These are phyloP conservation scores for Thuidium tamariscinum DNA, from an alignment of 225 moss, liverwort and hornwort genomes.

Conservation along the genomic window DNA sequence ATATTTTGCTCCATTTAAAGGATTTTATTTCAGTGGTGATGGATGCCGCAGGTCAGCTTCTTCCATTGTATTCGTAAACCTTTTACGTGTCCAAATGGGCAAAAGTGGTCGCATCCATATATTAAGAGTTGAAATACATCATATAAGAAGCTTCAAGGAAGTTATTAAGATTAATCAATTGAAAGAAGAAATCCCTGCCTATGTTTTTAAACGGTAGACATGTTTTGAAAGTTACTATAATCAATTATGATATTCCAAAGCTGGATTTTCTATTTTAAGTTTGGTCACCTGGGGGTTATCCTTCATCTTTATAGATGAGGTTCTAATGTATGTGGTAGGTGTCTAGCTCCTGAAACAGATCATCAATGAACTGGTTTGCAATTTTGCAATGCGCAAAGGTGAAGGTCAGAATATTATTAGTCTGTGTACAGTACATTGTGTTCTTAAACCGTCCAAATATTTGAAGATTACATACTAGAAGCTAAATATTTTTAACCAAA, in stretches of 20 bases:
- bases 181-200: background rate
- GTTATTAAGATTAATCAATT: background rate
- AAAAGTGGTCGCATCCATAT: background rate
- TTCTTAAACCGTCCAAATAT: background rate
- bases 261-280: background rate
- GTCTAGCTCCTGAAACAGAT: background rate
- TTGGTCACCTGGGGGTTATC: background rate
- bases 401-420: background rate
- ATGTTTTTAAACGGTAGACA: background rate
- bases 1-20: conserved; percentile 88
- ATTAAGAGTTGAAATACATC: background rate
- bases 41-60: conserved; percentile 77
- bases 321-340: background rate
- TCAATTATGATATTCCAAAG: background rate
- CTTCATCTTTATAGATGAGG: background rate
- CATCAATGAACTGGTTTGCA: background rate
- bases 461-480: background rate
- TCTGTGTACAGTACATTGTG: background rate
- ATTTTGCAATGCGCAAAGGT: background rate
- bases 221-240: background rate
- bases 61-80: background rate
- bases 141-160: background rate
- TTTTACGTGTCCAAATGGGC: background rate
- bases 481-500: background rate
- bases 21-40: conserved; percentile 96